These are phyloP conservation scores for Aspergillus indologenus DNA, from an alignment of 495 filamentous ascomycete genomes.

Conservation along the genomic window DNA sequence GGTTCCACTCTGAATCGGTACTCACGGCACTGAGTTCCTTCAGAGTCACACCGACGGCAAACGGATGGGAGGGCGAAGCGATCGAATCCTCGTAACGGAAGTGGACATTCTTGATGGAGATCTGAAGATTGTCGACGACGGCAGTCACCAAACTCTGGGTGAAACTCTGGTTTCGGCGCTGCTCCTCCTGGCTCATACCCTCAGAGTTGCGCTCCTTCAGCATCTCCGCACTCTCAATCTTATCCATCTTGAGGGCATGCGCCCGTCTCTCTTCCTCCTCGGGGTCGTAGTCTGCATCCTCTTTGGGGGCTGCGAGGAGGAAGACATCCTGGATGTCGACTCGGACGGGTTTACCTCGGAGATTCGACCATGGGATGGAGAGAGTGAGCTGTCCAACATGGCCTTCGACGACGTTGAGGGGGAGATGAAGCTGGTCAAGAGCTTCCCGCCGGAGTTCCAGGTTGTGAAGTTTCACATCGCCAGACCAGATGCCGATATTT, in stretches of 20 bases:
- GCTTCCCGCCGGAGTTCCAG: constrained; percentile 91
- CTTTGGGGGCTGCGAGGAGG: constrained; percentile 86
- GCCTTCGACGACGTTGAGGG: constrained; percentile 93
- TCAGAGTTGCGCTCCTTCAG: constrained; percentile 88
- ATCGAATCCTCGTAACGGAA: constrained; percentile 97
- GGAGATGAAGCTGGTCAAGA: constrained; percentile 91
- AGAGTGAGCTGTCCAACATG: constrained; percentile 88
- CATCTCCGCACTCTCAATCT: constrained; percentile 91
- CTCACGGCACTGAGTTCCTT: constrained; percentile 95
- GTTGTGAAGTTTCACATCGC: constrained; percentile 89
- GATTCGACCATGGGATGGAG: constrained; percentile 93
- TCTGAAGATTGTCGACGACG: constrained; percentile 95
- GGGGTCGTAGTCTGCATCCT: constrained; percentile 87
- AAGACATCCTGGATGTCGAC: constrained; percentile 96
- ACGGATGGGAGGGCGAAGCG: constrained; percentile 90
- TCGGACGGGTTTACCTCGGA: constrained; percentile 89
- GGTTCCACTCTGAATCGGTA: constrained; percentile 89
- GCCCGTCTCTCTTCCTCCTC: constrained; percentile 82
- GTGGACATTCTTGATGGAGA: constrained; percentile 96
- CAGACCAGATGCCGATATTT: constrained; percentile 97
- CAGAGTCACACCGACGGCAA: constrained; percentile 85
- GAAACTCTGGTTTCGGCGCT: constrained; percentile 94
- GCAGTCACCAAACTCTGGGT: constrained; percentile 91
- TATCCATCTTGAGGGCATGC: constrained; percentile 92
- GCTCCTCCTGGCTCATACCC: constrained; percentile 89